phyloP scores from a whole-genome alignment of 305 asterid genomes.

The Solanum chacoense region DNA sequence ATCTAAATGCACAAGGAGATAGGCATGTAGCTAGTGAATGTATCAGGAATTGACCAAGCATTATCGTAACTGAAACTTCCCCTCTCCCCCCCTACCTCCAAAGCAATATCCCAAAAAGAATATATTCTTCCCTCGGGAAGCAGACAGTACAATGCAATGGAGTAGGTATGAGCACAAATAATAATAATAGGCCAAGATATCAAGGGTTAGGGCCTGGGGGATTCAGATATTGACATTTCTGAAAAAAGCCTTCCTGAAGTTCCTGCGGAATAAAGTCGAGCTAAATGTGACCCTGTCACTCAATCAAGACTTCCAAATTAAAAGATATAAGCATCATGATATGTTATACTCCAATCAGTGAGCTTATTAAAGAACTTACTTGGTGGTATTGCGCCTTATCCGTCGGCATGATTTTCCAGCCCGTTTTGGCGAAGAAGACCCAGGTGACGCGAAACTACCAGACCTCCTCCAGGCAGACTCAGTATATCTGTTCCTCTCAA shows the following conservation, averaged over 20 bases:
- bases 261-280: not conserved
- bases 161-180: not conserved
- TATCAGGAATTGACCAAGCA: not conserved
- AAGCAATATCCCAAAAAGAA: not conserved
- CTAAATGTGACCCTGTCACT: not conserved
- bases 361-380: conserved; percentile 31
- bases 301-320: not conserved
- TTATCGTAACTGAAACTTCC: not conserved
- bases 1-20: not conserved
- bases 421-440: conserved; percentile 40
- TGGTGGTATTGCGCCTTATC: conserved; percentile 49
- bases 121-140: not conserved
- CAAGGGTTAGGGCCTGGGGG: not conserved
- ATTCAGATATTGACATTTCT: not conserved
- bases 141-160: not conserved
- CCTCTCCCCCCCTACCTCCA: not conserved
- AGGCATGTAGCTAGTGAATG: not conserved
- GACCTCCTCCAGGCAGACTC: conserved; percentile 50
- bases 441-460: conserved; percentile 40
- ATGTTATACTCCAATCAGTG: not conserved
- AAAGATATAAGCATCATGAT: not conserved
- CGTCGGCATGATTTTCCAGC: conserved; percentile 85
- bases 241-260: not conserved
- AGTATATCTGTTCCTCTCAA: conserved; percentile 40
- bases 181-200: not conserved